phyloP scores from a whole-genome alignment of 1,284 basidiomycete species.

The Apiotrichum laibachii region DNA sequence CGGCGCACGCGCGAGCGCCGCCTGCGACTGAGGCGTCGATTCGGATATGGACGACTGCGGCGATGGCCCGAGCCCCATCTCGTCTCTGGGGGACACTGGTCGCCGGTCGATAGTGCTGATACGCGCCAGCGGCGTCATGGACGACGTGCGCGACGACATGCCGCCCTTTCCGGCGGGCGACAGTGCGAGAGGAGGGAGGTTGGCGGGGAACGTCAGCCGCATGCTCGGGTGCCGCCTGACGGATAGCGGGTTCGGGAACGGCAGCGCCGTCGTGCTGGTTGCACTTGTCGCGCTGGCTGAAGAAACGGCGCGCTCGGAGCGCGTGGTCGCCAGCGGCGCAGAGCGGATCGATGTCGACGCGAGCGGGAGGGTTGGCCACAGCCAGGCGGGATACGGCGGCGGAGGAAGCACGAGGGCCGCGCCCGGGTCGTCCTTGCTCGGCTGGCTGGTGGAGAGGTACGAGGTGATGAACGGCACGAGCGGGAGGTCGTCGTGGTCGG shows the following conservation, averaged over 20 bases:
- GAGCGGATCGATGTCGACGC: background rate
- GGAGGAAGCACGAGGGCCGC: slow-evolving; percentile 31
- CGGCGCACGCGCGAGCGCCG: background rate
- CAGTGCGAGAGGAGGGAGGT: slow-evolving; percentile 1
- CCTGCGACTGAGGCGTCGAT: background rate
- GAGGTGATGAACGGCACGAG: slow-evolving; percentile 38
- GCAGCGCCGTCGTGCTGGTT: slow-evolving; percentile 17
- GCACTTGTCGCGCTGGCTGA: slow-evolving; percentile 7
- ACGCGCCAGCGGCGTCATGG: slow-evolving; percentile 4
- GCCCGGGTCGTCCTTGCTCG: slow-evolving; percentile 22
- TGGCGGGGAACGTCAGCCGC: slow-evolving; percentile 36
- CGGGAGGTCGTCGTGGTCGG: slow-evolving; percentile 45
- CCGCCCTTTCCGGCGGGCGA: slow-evolving; percentile 3
- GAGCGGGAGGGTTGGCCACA: slow-evolving; percentile 30
- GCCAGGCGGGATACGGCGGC: slow-evolving; percentile 42
- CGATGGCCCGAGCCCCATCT: background rate
- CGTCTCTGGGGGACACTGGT: slow-evolving; percentile 2
- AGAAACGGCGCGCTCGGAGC: slow-evolving; percentile 13
- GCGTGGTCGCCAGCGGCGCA: slow-evolving; percentile 1
- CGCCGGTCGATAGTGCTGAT: slow-evolving; percentile 7
- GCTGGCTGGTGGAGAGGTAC: slow-evolving; percentile 28
- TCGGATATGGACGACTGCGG: background rate
- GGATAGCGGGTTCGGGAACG: slow-evolving; percentile 43
- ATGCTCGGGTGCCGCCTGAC: slow-evolving; percentile 43
- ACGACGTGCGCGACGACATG: background rate